Base-by-base conservation (phyloP, 805 yeast species). In the Wickerhamomyces sydowiorum region DNA sequence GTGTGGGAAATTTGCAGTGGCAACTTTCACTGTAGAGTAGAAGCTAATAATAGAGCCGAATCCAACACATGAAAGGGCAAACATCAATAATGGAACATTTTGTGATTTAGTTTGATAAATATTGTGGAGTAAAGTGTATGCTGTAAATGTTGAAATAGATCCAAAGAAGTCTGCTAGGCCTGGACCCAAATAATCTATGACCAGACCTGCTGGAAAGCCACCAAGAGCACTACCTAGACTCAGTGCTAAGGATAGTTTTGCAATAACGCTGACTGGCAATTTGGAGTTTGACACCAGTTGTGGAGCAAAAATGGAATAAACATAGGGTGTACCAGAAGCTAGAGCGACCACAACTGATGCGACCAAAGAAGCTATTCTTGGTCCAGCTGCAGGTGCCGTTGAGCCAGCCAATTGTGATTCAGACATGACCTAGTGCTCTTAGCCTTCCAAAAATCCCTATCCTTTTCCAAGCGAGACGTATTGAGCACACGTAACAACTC, bases 271-370 rank as follows among this genome's bases (percentile, higher is more conserved):
- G 0, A 83, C 73, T 0, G 82, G 72, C 22, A 84, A 66, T 1
- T 77, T 72, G 20, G 83, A 76, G 49, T 70, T 64, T 21, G 67
- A 63, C 22, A 82, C 71, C 47, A 85, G 63, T 55, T 84, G 89
- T 2, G 91, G 90, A 1, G 88, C 80, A 55, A 78, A 85, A n/a
- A 78, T 76, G 1, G 90, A 86, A 56, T 78, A 85, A 13, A 82
- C 64, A 52, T 85, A 85, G 0, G 87, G 85, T 3, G 89, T 83
- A 2, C 93, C 91, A 3, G 87, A 73, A 0, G 83, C 88, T 37
- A 83, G 52, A 0, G 86, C 73, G 8, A 80, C 80, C 15, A 81
- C 53, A 10, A 49, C 46, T 2, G 51, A 36, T 8, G 56, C 52
- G 2, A 53, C 42, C 9, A 57, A 31, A 5, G 59, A 36, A 43